Evolutionary conservation across 192 early-diverging fungal genomes (phyloP), one percentile per base, ranked within the genome.

Genomic region (Linderina pennispora): DNA sequence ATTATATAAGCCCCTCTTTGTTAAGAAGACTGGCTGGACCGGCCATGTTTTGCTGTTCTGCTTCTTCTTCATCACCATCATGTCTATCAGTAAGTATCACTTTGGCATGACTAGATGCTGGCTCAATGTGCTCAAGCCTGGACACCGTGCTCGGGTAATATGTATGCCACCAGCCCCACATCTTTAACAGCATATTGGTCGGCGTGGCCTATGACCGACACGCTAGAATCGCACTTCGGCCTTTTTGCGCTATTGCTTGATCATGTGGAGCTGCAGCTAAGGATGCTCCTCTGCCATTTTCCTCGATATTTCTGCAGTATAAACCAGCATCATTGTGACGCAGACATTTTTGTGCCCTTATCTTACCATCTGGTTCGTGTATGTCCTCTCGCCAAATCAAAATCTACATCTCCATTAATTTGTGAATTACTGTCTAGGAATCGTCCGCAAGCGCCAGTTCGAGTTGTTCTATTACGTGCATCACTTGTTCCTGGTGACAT

Each of bases 401-500:
- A 36, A 31, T 14, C 13, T 26, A 40, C 28, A 16, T 19, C 25
- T 15, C 13, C 2, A n/a, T 8, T 3, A 8, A n/a, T 21, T 8
- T 17, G 10, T 17, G n/a, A 46, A 15, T 46, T 22, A 15, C 2
- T 33, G 15, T 11, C 28, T 69, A 69, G 42, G 59, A 15, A 66
- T 66, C 13, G 64, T 83, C 32, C 72, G 84, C 28, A 65, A 64
- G 32, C 57, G 56, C 33, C 46, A 83, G 21, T 89, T 86, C 64
- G 86, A 91, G 70, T 32, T 76, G 40, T 89, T 91, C 59, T 89
- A 86, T 76, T 86, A 77, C 57, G 71, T 76, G 38, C 89, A 91
- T 65, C 87, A 91, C 50, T 68, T 88, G 13, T 84, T 81, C 49
- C 49, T 89, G 25, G 54, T 77, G 8, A 87, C 77, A 54, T 80